Evolutionary conservation across 495 filamentous ascomycete species (phyloP).

Genomic region (Aspergillus saccharolyticus): DNA sequence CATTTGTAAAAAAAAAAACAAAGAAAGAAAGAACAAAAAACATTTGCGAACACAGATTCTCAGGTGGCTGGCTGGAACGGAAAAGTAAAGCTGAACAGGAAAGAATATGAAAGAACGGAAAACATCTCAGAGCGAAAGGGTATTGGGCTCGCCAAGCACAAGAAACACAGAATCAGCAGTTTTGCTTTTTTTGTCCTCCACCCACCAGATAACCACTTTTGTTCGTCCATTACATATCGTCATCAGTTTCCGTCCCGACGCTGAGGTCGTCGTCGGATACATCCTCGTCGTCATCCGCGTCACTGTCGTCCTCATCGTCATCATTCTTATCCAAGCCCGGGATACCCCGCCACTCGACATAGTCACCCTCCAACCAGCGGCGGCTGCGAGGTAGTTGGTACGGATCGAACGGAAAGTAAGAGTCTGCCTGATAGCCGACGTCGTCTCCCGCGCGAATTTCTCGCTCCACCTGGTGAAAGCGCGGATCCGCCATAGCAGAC

Average conservation of each 20-base stretch:
- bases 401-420: conserved; percentile 96
- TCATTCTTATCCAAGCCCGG: conserved; percentile 64
- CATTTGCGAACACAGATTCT: too few relatives aligned
- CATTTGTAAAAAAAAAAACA: too few relatives aligned
- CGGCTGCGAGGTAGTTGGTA: conserved; percentile 82
- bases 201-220: neutral
- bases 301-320: conserved; percentile 54
- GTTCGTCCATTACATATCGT: conserved; percentile 22
- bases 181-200: conserved; percentile 2
- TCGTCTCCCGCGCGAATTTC: conserved; percentile 60
- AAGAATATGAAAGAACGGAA: neutral
- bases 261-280: conserved; percentile 28
- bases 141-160: conserved; percentile 13
- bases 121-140: conserved; percentile 6
- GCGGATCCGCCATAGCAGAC: conserved; percentile 25
- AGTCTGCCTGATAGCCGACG: conserved; percentile 74
- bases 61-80: neutral
- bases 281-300: conserved; percentile 33
- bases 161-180: conserved; percentile 6
- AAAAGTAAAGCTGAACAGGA: neutral
- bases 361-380: conserved; percentile 80
- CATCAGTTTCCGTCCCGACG: conserved; percentile 35
- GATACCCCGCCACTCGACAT: conserved; percentile 76
- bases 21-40: too few relatives aligned
- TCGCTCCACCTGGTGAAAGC: conserved; percentile 47